phyloP scores from a whole-genome alignment of 768 basidiomycete genomes.

The Boletus patriciae region DNA sequence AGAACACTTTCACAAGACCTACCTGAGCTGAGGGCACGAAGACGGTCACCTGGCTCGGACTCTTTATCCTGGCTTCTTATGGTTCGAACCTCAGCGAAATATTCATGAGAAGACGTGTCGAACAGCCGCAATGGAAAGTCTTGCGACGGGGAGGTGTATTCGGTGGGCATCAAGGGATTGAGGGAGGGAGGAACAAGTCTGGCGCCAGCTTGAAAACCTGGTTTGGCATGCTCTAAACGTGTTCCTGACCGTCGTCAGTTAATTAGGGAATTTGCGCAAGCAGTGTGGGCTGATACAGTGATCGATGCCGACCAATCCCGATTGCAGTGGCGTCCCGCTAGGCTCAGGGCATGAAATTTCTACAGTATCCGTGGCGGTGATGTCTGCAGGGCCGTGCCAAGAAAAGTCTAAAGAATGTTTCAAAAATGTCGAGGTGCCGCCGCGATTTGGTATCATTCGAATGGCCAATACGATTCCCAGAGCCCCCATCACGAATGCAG shows the following conservation, averaged over 20 bases:
- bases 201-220: conserved; percentile 4
- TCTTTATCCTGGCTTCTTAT: conserved; percentile 28
- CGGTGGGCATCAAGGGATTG: conserved; percentile 21
- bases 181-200: neutral
- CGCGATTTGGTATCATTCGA: too few relatives aligned
- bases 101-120: conserved; percentile 3
- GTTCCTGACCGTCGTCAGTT: conserved; percentile 19
- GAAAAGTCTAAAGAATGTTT: neutral
- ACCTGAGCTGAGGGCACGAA: conserved; percentile 23
- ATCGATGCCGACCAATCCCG: neutral
- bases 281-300: neutral
- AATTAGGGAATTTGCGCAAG: conserved; percentile 19
- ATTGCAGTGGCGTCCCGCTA: neutral
- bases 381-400: neutral
- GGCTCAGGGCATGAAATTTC: too few relatives aligned
- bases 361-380: neutral
- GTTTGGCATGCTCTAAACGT: conserved; percentile 1
- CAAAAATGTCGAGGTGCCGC: neutral
- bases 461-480: too few relatives aligned
- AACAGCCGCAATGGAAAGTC: conserved; percentile 19
- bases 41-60: conserved; percentile 7
- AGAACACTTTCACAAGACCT: conserved; percentile 4
- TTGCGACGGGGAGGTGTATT: conserved; percentile 11
- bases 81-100: conserved; percentile 12
- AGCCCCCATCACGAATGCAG: conserved; percentile 1